Evolutionary conservation across 2,329 filamentous ascomycete genomes (phyloP).

Genomic region (Stagonosporopsis rhizophila): DNA sequence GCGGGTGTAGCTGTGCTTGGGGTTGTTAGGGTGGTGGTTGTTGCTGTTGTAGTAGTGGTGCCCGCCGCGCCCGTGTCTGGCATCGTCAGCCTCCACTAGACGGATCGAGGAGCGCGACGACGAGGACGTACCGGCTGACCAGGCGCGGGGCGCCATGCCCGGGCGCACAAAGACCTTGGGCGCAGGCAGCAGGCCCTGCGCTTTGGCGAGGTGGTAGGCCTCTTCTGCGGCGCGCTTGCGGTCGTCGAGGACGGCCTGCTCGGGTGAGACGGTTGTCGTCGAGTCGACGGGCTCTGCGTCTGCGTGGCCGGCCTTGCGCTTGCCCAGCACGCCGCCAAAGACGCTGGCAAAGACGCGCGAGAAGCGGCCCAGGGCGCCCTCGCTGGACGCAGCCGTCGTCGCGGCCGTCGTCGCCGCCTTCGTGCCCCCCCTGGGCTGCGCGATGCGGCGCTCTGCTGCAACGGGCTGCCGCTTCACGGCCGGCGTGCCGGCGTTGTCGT

Average conservation of each 20-base stretch:
- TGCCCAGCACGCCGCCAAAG: conserved; percentile 38
- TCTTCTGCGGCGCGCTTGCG: conserved; percentile 40
- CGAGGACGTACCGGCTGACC: conserved; percentile 10
- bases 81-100: too few relatives aligned
- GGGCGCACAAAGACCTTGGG: conserved; percentile 44
- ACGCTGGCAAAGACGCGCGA: conserved; percentile 36
- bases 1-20: too few relatives aligned
- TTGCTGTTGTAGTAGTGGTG: too few relatives aligned
- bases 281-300: background rate
- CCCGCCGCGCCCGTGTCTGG: too few relatives aligned
- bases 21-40: too few relatives aligned
- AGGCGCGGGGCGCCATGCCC: conserved; percentile 18
- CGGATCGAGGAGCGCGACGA: background rate
- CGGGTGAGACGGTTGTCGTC: conserved; percentile 6
- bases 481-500: conserved; percentile 31
- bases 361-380: conserved; percentile 40
- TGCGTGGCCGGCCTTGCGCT: conserved; percentile 35
- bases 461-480: conserved; percentile 5
- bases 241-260: conserved; percentile 30
- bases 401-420: background rate
- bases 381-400: conserved; percentile 15
- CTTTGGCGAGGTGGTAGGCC: conserved; percentile 43
- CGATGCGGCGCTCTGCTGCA: background rate
- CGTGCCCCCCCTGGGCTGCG: background rate
- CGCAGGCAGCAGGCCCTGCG: conserved; percentile 41